Base-by-base conservation (phyloP, 148 eudicot genomes). In the Vaccinium macrocarpon region DNA sequence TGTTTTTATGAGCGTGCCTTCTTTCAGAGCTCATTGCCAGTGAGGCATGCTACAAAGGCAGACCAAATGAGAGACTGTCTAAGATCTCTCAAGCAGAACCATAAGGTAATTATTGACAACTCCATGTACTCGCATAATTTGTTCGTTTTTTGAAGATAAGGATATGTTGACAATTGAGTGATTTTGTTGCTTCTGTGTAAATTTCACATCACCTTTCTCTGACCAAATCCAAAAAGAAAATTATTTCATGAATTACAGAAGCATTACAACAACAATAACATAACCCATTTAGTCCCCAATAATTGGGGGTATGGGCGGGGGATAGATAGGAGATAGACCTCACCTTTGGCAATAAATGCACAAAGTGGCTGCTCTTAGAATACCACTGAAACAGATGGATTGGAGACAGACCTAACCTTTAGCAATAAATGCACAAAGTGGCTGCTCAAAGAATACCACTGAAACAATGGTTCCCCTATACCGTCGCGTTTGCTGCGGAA, bases 1-100 rank as follows among this genome's bases (percentile, higher is more conserved):
- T 82, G 75, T 70, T 35, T 38, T 84, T 74, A 13, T 21, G 48
- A 81, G 48, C 50, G 29, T 42, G 51, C 81, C 62, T 75, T 81
- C 76, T 84, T 85, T 80, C 96, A 97, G 99, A 92, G 90, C 74
- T 82, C 79, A 23, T 88, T 97, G 90, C 99, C 99, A 38, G 87
- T 97, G 79, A 93, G 94, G 86, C 96, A 98, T 84, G 94, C 94
- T 59, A 90, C 99, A 78, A 94, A 95, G 89, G 93, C 93, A 84
- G 99, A 97, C 82, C 94, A 88, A 82, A 97, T 97, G 99, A 95
- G 99, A 86, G 99, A 97, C 89, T 95, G 95, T 82, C 91, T 97
- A 16, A 89, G 99, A 82, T 92, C 94, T 25, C 95, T 97, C 0
- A 97, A 97, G 87, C 97, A 97, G 88, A 90, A 84, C 86, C 90